Percentiles rank a stretch among this genome's conserved stretches.
These are phyloP conservation scores for Ogataea nitratoaversa DNA, from an alignment of 805 yeast genomes.

Conservation along the genomic window DNA sequence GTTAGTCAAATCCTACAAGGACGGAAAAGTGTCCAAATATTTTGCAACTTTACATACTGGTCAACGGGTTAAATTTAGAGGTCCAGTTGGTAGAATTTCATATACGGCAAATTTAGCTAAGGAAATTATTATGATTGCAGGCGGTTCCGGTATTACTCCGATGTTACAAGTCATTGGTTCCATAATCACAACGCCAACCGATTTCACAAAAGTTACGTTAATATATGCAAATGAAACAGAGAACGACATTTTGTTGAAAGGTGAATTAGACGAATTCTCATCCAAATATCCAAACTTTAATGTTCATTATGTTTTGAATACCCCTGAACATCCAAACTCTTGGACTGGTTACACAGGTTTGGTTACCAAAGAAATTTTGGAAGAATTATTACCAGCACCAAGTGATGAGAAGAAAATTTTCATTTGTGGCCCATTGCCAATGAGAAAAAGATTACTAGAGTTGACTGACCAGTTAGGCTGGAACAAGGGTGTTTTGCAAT, in stretches of 20 bases:
- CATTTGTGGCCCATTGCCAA: constrained; percentile 71
- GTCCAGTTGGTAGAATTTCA: constrained; percentile 73
- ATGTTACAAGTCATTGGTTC: constrained; percentile 74
- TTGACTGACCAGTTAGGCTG: constrained; percentile 61
- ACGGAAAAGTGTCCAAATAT: constrained; percentile 64
- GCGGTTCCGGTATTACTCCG: constrained; percentile 90
- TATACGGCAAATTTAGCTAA: constrained; percentile 55
- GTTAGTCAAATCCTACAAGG: constrained; percentile 68
- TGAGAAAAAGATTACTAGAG: constrained; percentile 52
- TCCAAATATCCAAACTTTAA: constrained; percentile 57
- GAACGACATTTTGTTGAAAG: constrained; percentile 68
- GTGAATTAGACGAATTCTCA: constrained; percentile 68
- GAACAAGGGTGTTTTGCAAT: constrained; percentile 32
- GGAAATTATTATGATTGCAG: constrained; percentile 68
- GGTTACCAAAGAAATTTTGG: constrained; percentile 55
- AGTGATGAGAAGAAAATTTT: constrained; percentile 50
- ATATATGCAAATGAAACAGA: constrained; percentile 73
- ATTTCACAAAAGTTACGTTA: constrained; percentile 54
- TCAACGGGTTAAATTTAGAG: constrained; percentile 64
- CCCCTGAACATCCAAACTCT: constrained; percentile 35
- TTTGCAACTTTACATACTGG: constrained; percentile 65
- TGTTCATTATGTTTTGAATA: constrained; percentile 54
- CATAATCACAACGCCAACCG: constrained; percentile 65
- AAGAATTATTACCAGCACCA: constrained; percentile 48
- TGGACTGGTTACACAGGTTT: constrained; percentile 66